Base-by-base conservation (phyloP, 2,329 filamentous ascomycete species). In the Fusarium guadeloupense region DNA sequence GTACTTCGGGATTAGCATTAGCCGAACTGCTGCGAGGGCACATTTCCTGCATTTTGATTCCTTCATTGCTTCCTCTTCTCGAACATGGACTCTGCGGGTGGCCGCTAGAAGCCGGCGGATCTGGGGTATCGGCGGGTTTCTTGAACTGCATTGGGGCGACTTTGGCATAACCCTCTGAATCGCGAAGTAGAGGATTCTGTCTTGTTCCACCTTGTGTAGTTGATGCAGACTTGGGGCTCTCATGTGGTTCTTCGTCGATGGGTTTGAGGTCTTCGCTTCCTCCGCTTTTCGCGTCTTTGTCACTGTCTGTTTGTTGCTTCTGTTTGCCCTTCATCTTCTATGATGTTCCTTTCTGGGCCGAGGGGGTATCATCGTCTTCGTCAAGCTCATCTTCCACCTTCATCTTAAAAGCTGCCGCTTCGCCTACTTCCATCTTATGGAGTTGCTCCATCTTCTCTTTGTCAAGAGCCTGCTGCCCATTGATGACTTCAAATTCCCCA, bases 361-460 rank as follows among this genome's bases (percentile, higher is more conserved):
- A 51, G 5, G 63, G 52, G 26, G 67, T 70, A 40, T 75, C 71
- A 17, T 75, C 74, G 23, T 78, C 76, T 6, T 79, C 77, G 1
- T 78, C 76, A 2, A 76, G 72, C 3, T 78, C 76, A 3, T 73
- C 72, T 14, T 77, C 75, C 20, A 77, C 68, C 45, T 74, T 71
- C 69, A 72, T 74, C 49, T 71, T 74, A 5, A 86, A 72, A 9
- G 83, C 84, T 3, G 78, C 80, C 12, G 84, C 84, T 68, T 87
- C 84, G 52, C 80, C 82, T 3, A 84, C 80, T 64, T 87, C 84
- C 84, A 87, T 87, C 66, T 81, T 78, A 67, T 86, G 84, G 14
- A 87, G 76, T 47, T 80, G 82, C 52, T 84, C 78, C 44, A 74
- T 46, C 72, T 85, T 46, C 72, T 85, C 83, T 54, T 80, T 77